Base-by-base conservation (phyloP, 441 rosid species). In the Aleurites moluccanus region DNA sequence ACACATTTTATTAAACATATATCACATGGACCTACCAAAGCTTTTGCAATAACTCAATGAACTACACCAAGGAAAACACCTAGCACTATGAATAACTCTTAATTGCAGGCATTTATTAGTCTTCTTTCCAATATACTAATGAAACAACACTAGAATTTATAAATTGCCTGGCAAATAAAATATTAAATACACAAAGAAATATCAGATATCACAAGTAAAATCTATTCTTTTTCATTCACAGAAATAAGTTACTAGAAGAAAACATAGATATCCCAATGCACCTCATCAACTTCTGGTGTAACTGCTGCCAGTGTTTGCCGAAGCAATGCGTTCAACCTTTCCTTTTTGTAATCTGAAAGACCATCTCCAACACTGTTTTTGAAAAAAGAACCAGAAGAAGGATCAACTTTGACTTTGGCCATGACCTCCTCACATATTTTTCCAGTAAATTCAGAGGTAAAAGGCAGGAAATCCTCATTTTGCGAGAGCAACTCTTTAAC, bases 261-360 rank as follows among this genome's bases (percentile, higher is more conserved):
- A 60, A 74, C 20, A 49, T 44, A 71, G 33, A 44, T 11, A 42
- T 5, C 40, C 18, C 9, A 33, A 55, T 2, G 21, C 73, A 89
- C 93, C 90, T 87, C 90, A 67, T 87, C 87, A 64, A 85, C 86
- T 82, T 85, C 86, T 1, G 69, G 78, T 5, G 83, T 69, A 57
- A 89, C 86, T 70, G 64, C 78, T 47, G 68, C 61, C 7, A 81
- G 75, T 20, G 83, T 75, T 68, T 73, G 86, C 60, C 77, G 83
- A 67, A 89, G 88, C 70, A 85, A 72, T 0, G 73, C 69, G 66
- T 77, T 82, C 79, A 89, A 75, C 69, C 83, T 83, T 78, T 78
- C 83, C 45, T 68, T 72, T 78, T 68, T 86, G 23, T 53, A 67
- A 74, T 83, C 85, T n/a, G 91, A 83, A 76, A 87, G 63, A 62